Evolutionary conservation across 371 early-diverging fungal genomes (phyloP), one percentile per base, ranked within the genome.

Genomic region (Zychaea mexicana): DNA sequence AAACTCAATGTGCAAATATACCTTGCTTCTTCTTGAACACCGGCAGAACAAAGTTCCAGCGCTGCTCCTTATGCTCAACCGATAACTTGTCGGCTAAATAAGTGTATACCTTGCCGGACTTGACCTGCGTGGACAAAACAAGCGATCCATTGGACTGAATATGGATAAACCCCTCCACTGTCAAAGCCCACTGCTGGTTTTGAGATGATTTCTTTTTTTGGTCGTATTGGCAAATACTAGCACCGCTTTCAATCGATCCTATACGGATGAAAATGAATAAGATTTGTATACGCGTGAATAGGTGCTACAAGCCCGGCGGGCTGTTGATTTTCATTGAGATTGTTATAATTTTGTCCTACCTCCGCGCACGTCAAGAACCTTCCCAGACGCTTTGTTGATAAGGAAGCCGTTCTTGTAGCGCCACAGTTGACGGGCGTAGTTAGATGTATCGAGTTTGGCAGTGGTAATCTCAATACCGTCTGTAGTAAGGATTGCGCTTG

Each of bases 301-400:
- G 36, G 15, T 10, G 8, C n/a, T n/a, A n/a, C n/a, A n/a, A n/a
- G n/a, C n/a, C n/a, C n/a, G n/a, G n/a, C n/a, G n/a, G n/a, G n/a
- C n/a, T n/a, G n/a, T n/a, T n/a, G n/a, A n/a, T n/a, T n/a, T n/a
- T n/a, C 24, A 39, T 57, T 54, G 60, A 61, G 47, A 53, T 32
- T 33, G n/a, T n/a, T n/a, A n/a, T n/a, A n/a, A n/a, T n/a, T 36
- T 33, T 42, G 12, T 60, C 65, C 52, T 69, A 86, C 86, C 85
- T 59, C 85, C 85, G 42, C 79, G 79, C 65, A 86, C 76, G 64
- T 86, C 85, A 13, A 86, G 74, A 13, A 85, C 86, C 73, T 81
- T 76, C 15, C 78, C 71, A 3, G 86, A 82, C 49, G 83, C 80
- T 57, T 81, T 82, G 65, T 83, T 86, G 64, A 83, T 71, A 47